Conservation (phyloP, 1,284 basidiomycete genomes). For the Paramarasmius palmivorus region DNA sequence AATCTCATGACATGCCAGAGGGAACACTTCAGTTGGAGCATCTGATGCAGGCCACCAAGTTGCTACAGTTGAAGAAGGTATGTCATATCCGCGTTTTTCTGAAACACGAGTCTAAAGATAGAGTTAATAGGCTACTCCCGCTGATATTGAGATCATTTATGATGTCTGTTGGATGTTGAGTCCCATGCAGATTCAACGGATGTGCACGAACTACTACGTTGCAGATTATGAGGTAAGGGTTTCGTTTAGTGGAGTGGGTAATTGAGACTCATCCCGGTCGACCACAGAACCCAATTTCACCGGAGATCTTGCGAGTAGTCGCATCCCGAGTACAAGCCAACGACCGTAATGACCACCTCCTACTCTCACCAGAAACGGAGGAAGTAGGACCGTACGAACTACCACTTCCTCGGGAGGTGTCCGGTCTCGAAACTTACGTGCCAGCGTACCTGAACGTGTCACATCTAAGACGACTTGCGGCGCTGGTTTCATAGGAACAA, state of each 20-base stretch:
- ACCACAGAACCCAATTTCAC: slow-evolving; percentile 87
- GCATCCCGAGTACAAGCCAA: slow-evolving; percentile 92
- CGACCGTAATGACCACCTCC: slow-evolving; percentile 93
- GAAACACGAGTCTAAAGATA: background rate
- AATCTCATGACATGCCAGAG: slow-evolving; percentile 98
- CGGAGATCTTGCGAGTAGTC: slow-evolving; percentile 95
- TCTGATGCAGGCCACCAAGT: slow-evolving; percentile 98
- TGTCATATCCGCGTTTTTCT: slow-evolving; percentile 17
- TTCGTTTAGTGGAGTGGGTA: background rate
- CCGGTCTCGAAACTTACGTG: slow-evolving; percentile 86
- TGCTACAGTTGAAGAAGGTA: slow-evolving; percentile 98
- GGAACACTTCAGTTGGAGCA: slow-evolving; percentile 97
- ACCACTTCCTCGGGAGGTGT: slow-evolving; percentile 84
- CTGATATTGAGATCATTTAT: slow-evolving; percentile 98
- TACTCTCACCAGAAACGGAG: slow-evolving; percentile 92
- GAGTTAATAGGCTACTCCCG: slow-evolving; percentile 71
- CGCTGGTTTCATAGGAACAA: slow-evolving; percentile 63
- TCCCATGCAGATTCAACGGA: slow-evolving; percentile 98
- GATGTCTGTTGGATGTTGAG: slow-evolving; percentile 99
- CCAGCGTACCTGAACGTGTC: slow-evolving; percentile 86
- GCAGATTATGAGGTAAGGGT: slow-evolving; percentile 90
- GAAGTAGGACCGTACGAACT: slow-evolving; percentile 93
- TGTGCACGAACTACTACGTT: slow-evolving; percentile 98
- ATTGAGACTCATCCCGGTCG: slow-evolving; percentile 3
- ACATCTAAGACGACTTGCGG: slow-evolving; percentile 79